Evolutionary conservation across 2,329 filamentous ascomycete genomes (phyloP), one percentile per base, ranked within the genome.

Genomic region (Furcasterigmium furcatum): DNA sequence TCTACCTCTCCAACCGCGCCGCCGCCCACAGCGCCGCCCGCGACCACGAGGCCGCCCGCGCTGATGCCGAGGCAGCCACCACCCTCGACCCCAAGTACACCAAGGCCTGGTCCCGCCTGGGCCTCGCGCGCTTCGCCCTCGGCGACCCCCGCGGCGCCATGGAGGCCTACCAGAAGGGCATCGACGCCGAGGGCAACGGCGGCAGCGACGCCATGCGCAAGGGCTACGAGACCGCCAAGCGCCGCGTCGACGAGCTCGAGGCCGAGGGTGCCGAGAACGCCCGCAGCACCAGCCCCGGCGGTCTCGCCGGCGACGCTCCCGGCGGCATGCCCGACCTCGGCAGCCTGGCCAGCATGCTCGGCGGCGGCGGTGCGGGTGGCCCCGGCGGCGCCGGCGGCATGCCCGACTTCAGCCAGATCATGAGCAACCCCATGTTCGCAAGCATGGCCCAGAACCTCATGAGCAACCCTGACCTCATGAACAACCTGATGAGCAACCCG

Each of bases 351-450:
- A 77, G 84, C 59, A 87, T 91, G 84, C 75, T 91, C 54, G 84
- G 84, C 34, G 75, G 75, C n/a, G 76, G 74, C 18, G 76, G 71
- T 13, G 76, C 70, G 16, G 80, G 75, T 18, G 84, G n/a, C n/a
- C n/a, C n/a, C n/a, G 84, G 80, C 5, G 84, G 79, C 18, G 83
- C 73, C 8, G 86, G 86, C 43, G 89, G 88, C 45, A 94, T 96
- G 87, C 91, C 91, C 12, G 92, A 97, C 65, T 74, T 99, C 20
- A 71, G 82, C 52, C 81, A 82, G 52, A 84, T 99, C 65, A 95
- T 97, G 91, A 91, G 76, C 75, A 99, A 97, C 74, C 94, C 94
- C 46, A 97, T 97, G 94, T 95, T 99, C 72, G 83, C 91, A 42
- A 88, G 80, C 71, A 96, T 97, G 91, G 94, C 94, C 5, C 90